Evolutionary conservation across 768 basidiomycete species (phyloP), one percentile per base, ranked within the genome.

Genomic region (Boletus edulis): DNA sequence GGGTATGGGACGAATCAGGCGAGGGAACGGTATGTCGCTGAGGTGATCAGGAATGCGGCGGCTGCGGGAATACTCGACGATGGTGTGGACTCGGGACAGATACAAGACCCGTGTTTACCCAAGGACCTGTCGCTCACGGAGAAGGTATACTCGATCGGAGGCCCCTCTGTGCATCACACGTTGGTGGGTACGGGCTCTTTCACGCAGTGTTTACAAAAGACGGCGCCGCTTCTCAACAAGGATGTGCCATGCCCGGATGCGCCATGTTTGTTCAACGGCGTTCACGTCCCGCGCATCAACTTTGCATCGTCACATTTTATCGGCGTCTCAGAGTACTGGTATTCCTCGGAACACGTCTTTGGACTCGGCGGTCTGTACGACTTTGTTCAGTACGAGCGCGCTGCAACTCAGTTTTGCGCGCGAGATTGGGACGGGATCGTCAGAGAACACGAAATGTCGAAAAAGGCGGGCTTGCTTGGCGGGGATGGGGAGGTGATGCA

Each of bases 251-350:
- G 97, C 73, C 80, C 84, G 3, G 87, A 92, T 62, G 72, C 80
- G 0, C 91, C 91, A 0, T 98, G 96, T 72, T 80, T 95, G 15
- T 98, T 98, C 81, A 89, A 95, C 63, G 97, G 96, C 20, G 84
- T 98, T 0, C 86, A 93, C 44, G 94, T 94, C 13, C 96, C 97
- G 7, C 82, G 86, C 2, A 98, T 98, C 66, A 92, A 98, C 73
- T 99, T 98, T 70, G 82, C 84, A 38, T 91, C 86, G 34, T 92
- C 91, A 13, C 89, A 87, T 52, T 99, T 98, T 70, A 97, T 99
- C 62, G 97, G 97, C 4, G 87, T 99, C 38, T 95, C 93, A 14
- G 97, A 99, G 71, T 99, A 98, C 69, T 99, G 96, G 96, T 98
- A 98, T 72, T 98, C 96, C 24, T 93, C 94, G 11, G 94, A 99